phyloP scores from a whole-genome alignment of 257 asterid species.

The Vinca minor region DNA sequence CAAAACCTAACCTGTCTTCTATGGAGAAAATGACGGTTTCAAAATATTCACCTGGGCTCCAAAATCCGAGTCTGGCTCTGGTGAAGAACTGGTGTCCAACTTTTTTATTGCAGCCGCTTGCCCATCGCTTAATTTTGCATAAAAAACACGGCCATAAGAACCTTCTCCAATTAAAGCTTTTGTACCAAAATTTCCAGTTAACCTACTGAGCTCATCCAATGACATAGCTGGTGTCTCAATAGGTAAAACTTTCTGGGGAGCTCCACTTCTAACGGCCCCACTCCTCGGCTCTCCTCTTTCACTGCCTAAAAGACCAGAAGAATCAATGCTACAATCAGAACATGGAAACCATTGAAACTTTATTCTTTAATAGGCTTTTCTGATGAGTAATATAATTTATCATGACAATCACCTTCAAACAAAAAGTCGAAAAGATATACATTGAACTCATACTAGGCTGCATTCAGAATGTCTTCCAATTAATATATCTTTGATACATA shows the following conservation, averaged over 20 bases:
- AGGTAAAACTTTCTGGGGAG: constrained; percentile 54
- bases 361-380: background rate
- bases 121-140: constrained; percentile 48
- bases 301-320: constrained; percentile 28
- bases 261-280: constrained; percentile 59
- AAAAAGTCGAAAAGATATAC: too few species aligned
- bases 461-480: background rate
- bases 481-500: too few species aligned
- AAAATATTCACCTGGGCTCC: constrained; percentile 41
- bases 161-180: constrained; percentile 72
- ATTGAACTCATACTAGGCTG: too few species aligned
- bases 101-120: constrained; percentile 56
- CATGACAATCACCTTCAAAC: too few species aligned
- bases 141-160: constrained; percentile 65
- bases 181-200: constrained; percentile 53
- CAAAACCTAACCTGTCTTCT: background rate
- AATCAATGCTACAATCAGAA: background rate
- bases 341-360: background rate
- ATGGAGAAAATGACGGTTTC: background rate
- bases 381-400: background rate
- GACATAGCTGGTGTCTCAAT: constrained; percentile 66
- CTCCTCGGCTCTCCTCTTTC: constrained; percentile 75
- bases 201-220: constrained; percentile 42
- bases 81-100: constrained; percentile 56
- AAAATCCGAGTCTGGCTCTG: constrained; percentile 61